phyloP scores from a whole-genome alignment of 225 moss, liverwort and hornwort species.

The Sphagnum contortum region DNA sequence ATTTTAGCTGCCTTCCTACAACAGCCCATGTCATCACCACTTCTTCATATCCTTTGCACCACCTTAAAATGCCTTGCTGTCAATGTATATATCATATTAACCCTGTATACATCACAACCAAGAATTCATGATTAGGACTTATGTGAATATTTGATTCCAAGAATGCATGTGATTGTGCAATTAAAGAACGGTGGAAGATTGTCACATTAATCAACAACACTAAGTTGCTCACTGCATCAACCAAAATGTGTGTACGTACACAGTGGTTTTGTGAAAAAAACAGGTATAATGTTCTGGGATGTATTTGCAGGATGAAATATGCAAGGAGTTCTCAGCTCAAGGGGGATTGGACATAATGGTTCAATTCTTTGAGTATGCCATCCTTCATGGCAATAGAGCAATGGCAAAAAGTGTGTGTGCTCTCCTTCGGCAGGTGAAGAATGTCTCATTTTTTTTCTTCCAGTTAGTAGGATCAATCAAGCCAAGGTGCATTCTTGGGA shows the following conservation, averaged over 20 bases:
- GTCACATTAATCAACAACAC: too few relatives aligned
- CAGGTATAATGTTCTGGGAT: too few relatives aligned
- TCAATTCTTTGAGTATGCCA: background rate
- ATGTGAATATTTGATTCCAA: too few relatives aligned
- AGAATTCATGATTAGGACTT: too few relatives aligned
- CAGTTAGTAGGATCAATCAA: too few relatives aligned
- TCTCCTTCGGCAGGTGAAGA: slow-evolving; percentile 1
- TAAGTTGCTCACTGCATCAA: too few relatives aligned
- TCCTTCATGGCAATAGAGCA: background rate
- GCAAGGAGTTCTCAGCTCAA: background rate
- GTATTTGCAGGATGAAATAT: slow-evolving; percentile 1
- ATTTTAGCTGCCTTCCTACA: background rate
- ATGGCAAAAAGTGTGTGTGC: slow-evolving; percentile 2
- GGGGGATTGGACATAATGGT: background rate
- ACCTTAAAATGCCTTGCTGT: slow-evolving; percentile 2
- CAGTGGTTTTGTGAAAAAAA: too few relatives aligned
- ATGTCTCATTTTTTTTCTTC: background rate
- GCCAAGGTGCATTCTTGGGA: too few relatives aligned
- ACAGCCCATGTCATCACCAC: slow-evolving; percentile 1
- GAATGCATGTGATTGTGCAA: too few relatives aligned
- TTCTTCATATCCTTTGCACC: background rate
- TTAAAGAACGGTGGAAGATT: too few relatives aligned
- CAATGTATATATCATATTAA: background rate
- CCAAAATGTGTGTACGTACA: too few relatives aligned
- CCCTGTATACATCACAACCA: too few relatives aligned